Evolutionary conservation across 164 flowering plant genomes (phyloP).

Genomic region (Brasenia schreberi): DNA sequence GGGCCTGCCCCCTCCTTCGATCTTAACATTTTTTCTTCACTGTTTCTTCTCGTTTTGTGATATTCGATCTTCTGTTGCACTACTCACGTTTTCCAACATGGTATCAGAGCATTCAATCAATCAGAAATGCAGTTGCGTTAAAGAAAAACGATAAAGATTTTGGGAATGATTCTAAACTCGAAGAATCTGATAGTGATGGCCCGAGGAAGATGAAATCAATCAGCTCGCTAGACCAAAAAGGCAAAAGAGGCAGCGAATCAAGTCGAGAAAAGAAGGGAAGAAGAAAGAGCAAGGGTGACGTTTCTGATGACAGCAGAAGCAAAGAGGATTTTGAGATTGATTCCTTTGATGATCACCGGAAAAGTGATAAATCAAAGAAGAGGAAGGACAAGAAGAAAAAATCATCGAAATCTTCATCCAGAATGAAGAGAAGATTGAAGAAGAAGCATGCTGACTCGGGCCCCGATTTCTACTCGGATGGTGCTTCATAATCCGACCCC

Average conservation of each 20-base stretch:
- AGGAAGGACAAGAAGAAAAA: conserved; percentile 2
- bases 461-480: neutral
- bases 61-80: too few species aligned
- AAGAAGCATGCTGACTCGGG: conserved; percentile 22
- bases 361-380: conserved; percentile 10
- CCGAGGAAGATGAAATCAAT: neutral
- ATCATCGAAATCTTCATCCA: conserved; percentile 9
- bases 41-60: too few species aligned
- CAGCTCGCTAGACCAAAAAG: neutral
- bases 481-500: conserved; percentile 11
- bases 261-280: conserved; percentile 21
- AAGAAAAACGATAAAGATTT: neutral
- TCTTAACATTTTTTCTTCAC: too few species aligned
- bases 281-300: conserved; percentile 16
- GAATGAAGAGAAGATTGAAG: conserved; percentile 18
- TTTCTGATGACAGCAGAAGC: conserved; percentile 27
- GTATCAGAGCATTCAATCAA: too few species aligned
- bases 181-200: neutral
- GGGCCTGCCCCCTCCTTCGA: too few species aligned
- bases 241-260: neutral
- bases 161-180: neutral
- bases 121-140: too few species aligned
- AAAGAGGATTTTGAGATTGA: conserved; percentile 30
- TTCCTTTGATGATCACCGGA: conserved; percentile 21
- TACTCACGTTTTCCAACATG: too few species aligned